Conservation (phyloP, 306 rosid species). For the Prosopis cineraria region DNA sequence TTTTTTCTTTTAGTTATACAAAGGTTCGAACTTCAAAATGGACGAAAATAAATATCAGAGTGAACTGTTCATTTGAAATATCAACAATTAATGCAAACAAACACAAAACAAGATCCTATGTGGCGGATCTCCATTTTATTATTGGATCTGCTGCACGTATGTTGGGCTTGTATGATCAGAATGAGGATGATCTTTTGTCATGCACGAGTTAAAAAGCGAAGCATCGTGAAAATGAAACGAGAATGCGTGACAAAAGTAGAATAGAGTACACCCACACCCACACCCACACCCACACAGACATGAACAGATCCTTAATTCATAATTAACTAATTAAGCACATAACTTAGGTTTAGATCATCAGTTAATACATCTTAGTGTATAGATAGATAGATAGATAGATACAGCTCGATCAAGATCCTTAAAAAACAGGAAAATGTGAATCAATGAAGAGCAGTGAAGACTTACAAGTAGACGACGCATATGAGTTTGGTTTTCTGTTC, state of each 20-base stretch:
- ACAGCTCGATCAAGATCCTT: neutral
- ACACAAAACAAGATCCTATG: neutral
- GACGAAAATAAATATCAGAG: no score
- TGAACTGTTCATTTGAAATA: no score
- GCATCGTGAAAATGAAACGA: neutral
- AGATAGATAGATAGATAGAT: no score
- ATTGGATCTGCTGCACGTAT: neutral
- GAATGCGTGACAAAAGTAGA: neutral
- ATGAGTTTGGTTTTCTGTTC: slow-evolving; percentile 53
- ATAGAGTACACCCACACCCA: no score
- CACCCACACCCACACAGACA: no score
- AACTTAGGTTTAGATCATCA: no score
- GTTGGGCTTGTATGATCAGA: no score
- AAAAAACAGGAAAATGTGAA: neutral
- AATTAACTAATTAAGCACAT: no score
- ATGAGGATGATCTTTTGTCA: neutral
- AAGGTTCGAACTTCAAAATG: neutral
- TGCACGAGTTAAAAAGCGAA: neutral
- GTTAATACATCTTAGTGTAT: no score
- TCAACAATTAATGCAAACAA: neutral
- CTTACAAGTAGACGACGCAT: slow-evolving; percentile 63
- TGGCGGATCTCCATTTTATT: neutral
- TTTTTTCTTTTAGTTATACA: no score
- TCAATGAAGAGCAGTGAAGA: neutral
- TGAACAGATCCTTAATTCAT: no score